Base-by-base conservation (phyloP, 768 basidiomycete species). In the Boletales sp. region DNA sequence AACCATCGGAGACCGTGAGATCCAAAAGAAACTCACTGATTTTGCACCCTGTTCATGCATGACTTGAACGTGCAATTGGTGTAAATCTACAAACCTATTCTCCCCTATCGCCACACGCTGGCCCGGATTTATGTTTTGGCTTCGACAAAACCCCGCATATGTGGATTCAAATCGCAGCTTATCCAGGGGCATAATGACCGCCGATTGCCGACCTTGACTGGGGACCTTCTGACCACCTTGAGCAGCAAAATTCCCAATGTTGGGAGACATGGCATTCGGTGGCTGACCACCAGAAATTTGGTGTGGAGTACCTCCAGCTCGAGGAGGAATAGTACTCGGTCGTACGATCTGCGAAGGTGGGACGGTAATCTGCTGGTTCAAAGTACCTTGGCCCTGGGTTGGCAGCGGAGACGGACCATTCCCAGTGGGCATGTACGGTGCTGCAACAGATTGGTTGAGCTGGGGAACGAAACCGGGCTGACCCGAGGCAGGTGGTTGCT, bases 61-160 rank as follows among this genome's bases (percentile, higher is more conserved):
- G 27, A 88, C 85, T 41, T 75, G 65, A 43, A 66, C 64, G 59
- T 89, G 86, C 38, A 90, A 65, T 30, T 63, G 60, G 66, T 82
- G 73, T 29, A 88, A 63, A 60, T 87, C 82, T n/a, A 89, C 77
- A 37, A 53, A 63, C 32, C 79, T 75, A 47, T 73, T 74, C 9
- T 86, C 85, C 35, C 81, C 69, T 32, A 66, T 70, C 57, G 81
- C 51, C 35, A 78, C 49, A 3, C 71, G 71, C 37, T 61, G 52
- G 48, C 79, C 75, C 14, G 72, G 62, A 19, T 70, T 68, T 40
- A 77, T 56, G 8, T 64, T 62, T 47, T 75, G 72, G 43, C 68
- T 76, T 39, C 58, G 47, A 54, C 77, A 78, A 54, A 74, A 85
- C 17, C 63, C 71, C 43, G 72, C 73, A 59, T 79, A 84, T 14